phyloP scores from a whole-genome alignment of 2,329 filamentous ascomycete species.

The Capronia americana region DNA sequence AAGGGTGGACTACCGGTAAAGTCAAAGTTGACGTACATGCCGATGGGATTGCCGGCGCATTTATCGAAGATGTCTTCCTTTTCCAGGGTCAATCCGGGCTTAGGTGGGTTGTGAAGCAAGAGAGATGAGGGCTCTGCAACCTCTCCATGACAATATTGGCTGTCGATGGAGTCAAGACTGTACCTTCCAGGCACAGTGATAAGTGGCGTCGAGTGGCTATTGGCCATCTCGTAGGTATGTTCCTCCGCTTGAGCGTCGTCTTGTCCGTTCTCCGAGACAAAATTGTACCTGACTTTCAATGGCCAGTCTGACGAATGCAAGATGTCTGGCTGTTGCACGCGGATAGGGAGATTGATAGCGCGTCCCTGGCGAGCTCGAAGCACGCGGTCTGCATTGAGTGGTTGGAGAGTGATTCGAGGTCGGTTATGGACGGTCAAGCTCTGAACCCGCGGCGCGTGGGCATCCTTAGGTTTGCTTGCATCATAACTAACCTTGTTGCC shows the following conservation, averaged over 20 bases:
- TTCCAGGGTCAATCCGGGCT: constrained; percentile 76
- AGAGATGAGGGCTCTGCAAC: constrained; percentile 95
- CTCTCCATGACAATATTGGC: constrained; percentile 82
- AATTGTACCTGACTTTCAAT: constrained; percentile 79
- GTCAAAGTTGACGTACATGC: constrained; percentile 85
- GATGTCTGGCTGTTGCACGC: constrained; percentile 63
- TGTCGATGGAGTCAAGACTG: constrained; percentile 78
- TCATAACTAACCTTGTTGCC: constrained; percentile 82
- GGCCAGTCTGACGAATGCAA: constrained; percentile 66
- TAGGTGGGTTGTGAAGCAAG: constrained; percentile 85
- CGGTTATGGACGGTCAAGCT: constrained; percentile 86
- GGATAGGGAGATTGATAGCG: constrained; percentile 70
- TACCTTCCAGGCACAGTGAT: constrained; percentile 86
- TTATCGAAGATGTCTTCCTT: constrained; percentile 89
- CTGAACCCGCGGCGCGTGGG: constrained; percentile 72
- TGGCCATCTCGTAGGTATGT: constrained; percentile 56
- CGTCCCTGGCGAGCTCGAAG: constrained; percentile 27
- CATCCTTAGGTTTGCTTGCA: constrained; percentile 36
- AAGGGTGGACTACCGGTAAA: constrained; percentile 93
- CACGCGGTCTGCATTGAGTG: constrained; percentile 72
- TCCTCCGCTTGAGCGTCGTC: constrained; percentile 64
- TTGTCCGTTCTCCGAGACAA: constrained; percentile 77
- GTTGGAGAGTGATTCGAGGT: constrained; percentile 72
- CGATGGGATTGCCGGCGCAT: constrained; percentile 91
- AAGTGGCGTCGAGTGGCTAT: constrained; percentile 61